Evolutionary conservation across 2,329 filamentous ascomycete species (phyloP).

Genomic region (Phaeosphaeriaceae sp.): DNA sequence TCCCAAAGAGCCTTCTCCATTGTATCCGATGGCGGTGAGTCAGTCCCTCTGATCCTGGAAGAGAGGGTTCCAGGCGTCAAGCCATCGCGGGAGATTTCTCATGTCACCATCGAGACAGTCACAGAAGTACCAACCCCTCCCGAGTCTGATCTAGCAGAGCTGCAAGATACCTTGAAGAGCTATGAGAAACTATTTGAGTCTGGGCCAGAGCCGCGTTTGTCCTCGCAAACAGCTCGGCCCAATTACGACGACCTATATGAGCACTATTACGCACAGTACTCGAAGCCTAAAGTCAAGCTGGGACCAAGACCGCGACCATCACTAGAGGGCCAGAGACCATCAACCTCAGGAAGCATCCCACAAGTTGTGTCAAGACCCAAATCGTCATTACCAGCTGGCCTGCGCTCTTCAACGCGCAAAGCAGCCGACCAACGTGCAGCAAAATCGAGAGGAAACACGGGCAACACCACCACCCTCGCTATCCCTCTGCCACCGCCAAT

Average conservation of each 20-base stretch:
- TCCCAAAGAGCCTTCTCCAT: slow-evolving; percentile 11
- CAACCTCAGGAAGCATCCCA: slow-evolving; percentile 60
- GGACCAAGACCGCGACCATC: slow-evolving; percentile 87
- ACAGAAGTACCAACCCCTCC: slow-evolving; percentile 28
- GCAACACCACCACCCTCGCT: slow-evolving; percentile 35
- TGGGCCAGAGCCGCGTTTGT: slow-evolving; percentile 52
- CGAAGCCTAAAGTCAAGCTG: slow-evolving; percentile 84
- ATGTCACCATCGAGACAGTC: slow-evolving; percentile 29
- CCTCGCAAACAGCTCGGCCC: slow-evolving; percentile 50
- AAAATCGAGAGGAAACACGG: slow-evolving; percentile 42
- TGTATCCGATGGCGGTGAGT: slow-evolving; percentile 19
- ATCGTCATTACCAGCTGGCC: slow-evolving; percentile 79
- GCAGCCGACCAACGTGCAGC: slow-evolving; percentile 40
- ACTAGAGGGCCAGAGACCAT: slow-evolving; percentile 66
- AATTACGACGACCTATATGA: slow-evolving; percentile 51
- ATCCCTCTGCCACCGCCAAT: slow-evolving; percentile 42
- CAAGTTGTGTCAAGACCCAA: slow-evolving; percentile 67
- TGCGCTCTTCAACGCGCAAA: slow-evolving; percentile 61
- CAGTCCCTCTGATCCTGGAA: slow-evolving; percentile 23
- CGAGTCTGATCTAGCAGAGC: slow-evolving; percentile 24
- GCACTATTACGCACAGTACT: slow-evolving; percentile 59
- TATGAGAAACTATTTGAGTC: slow-evolving; percentile 44
- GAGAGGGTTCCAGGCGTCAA: slow-evolving; percentile 10
- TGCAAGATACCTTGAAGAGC: slow-evolving; percentile 36
- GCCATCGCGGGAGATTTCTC: slow-evolving; percentile 23